phyloP scores from a whole-genome alignment of 2,329 filamentous ascomycete species.

The Microdochium bolleyi region DNA sequence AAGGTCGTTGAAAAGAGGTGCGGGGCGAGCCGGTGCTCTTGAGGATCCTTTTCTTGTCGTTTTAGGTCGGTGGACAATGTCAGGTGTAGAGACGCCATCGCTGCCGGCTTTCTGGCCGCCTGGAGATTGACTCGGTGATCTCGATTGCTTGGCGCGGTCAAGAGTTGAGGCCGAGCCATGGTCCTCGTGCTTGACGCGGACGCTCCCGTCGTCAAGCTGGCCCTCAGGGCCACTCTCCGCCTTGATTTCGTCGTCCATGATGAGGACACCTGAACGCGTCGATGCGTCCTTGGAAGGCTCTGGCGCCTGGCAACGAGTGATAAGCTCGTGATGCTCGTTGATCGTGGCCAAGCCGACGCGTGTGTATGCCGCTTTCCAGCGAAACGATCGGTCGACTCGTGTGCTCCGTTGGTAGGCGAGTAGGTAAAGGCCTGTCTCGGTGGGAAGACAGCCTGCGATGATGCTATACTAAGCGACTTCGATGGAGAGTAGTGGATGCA shows the following conservation, averaged over 20 bases:
- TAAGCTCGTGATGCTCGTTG: neutral
- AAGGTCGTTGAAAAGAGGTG: slow-evolving; percentile 63
- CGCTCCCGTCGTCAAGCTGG: slow-evolving; percentile 21
- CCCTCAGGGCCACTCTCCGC: slow-evolving; percentile 26
- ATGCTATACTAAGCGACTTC: too few relatives aligned
- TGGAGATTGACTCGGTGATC: slow-evolving; percentile 33
- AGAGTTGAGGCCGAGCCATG: slow-evolving; percentile 28
- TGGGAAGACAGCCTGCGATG: too few relatives aligned
- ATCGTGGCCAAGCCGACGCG: neutral
- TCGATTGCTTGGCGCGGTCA: slow-evolving; percentile 29
- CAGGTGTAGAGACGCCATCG: slow-evolving; percentile 39
- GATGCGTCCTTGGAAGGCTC: neutral
- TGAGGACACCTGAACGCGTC: neutral
- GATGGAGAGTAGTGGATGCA: neutral
- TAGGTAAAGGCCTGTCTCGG: too few relatives aligned
- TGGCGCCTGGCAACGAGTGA: too few relatives aligned
- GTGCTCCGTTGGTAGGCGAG: too few relatives aligned
- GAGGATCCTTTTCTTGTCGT: slow-evolving; percentile 66
- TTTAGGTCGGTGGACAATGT: slow-evolving; percentile 55
- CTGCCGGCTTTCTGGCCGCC: slow-evolving; percentile 37
- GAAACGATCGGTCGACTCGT: too few relatives aligned
- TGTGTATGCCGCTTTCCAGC: neutral
- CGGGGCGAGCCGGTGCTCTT: slow-evolving; percentile 55
- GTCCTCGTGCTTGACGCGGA: slow-evolving; percentile 30
- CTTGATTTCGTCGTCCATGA: slow-evolving; percentile 27